Evolutionary conservation across 352 stramenopile genomes (phyloP).

Genomic region (Pythium dissimile): DNA sequence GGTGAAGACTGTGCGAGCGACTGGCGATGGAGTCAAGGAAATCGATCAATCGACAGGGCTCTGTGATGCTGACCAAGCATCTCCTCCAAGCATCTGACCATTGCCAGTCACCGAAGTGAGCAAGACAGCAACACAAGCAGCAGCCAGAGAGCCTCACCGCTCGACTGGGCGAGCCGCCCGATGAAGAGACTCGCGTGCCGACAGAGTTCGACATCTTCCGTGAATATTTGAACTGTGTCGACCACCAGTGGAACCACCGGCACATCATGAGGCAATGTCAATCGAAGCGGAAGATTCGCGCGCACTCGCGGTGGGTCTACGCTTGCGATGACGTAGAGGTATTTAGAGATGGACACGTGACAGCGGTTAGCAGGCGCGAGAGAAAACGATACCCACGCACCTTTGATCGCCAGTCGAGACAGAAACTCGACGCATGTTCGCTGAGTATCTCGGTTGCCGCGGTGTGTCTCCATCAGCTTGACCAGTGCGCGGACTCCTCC

Average conservation of each 20-base stretch:
- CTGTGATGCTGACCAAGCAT: no score
- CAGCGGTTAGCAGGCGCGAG: neutral
- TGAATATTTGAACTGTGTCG: conserved; percentile 44
- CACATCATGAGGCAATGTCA: neutral
- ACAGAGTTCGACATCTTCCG: conserved; percentile 37
- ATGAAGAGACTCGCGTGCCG: conserved; percentile 37
- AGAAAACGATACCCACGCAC: no score
- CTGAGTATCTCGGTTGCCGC: conserved; percentile 32
- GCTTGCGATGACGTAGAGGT: no score
- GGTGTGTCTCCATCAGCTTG: conserved; percentile 43
- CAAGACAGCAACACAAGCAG: no score
- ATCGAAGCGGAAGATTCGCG: neutral
- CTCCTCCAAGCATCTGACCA: neutral
- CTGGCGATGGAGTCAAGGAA: neutral
- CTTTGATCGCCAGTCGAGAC: conserved; percentile 36
- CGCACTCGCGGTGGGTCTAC: no score
- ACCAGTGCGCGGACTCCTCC: conserved; percentile 25
- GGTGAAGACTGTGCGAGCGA: neutral
- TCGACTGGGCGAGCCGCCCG: conserved; percentile 34
- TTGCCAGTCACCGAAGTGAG: neutral
- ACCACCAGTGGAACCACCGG: conserved; percentile 15
- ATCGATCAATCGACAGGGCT: neutral
- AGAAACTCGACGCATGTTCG: conserved; percentile 37
- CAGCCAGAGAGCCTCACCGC: no score
- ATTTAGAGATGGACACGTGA: no score